Evolutionary conservation across 2,329 filamentous ascomycete species (phyloP), one percentile per base, ranked within the genome.

Genomic region (Diaporthe ilicicola): DNA sequence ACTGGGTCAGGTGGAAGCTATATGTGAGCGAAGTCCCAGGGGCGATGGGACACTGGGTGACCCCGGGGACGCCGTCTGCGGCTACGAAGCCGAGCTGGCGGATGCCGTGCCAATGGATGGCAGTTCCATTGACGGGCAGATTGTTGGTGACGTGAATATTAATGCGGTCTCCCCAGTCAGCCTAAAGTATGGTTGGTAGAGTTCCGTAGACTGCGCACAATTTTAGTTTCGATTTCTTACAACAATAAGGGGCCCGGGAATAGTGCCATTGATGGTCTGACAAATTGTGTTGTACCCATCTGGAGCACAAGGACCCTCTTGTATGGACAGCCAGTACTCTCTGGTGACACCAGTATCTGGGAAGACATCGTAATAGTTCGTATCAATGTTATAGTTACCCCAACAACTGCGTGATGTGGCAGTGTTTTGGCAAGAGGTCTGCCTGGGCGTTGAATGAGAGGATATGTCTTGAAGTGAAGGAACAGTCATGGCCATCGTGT

Each of bases 121-220:
- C 81, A 2, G 83, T 84, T 29, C 80, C 79, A 48, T 78, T 78
- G 15, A 73, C 70, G 4, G 83, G 83, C 2, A 92, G 84, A 19
- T 87, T 83, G 77, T 93, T 93, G 79, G 88, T 84, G 72, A 91
- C 84, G 48, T 89, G 88, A 56, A 91, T 86, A 44, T 90, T 79
- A n/a, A 83, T 75, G 24, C 70, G 76, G 74, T 85, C 83, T 27
- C 83, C 83, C 83, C 83, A 84, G 72, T 84, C 80, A 29, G 81
- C 85, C 46, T 81, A 3, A 24, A 5, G 1, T 9, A 12, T 65
- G 42, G 53, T 54, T 34, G 29, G 34, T 44, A n/a, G 73, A 46
- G 7, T 78, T 75, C 39, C 77, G 72, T 67, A 80, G 76, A 77
- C 72, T 62, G 67, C 73, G 69, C 34, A n/a, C n/a, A n/a, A n/a